Base-by-base conservation (phyloP, 179 eudicot species). In the Corrigiola litoralis region DNA sequence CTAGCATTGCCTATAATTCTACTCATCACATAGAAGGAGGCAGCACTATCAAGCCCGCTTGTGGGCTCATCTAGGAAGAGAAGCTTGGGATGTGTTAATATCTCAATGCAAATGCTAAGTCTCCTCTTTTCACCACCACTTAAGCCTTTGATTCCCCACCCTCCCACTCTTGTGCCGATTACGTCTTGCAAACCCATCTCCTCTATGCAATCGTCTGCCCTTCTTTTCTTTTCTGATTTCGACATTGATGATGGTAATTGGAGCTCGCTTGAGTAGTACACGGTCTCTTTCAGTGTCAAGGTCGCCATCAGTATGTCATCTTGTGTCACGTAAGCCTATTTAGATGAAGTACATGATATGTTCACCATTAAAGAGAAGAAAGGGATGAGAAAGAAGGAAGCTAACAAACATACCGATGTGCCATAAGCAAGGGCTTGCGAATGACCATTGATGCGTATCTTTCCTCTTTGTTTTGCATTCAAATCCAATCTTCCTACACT, bases 81-180 rank as follows among this genome's bases (percentile, higher is more conserved):
- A 18, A 84, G 82, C 34, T 72, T 79, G 0, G 92, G 87, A 18
- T 73, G 55, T 1, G 83, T 80, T 1, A 84, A 41, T 5, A 79
- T 70, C 45, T 82, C 92, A 6, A 84, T 66, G 59, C 89, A 87
- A 33, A 87, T 80, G 58, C 89, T 84, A 0, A 86, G 75, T 70
- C 92, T 70, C 37, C 89, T 71, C 75, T 77, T 87, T 58, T 87
- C 84, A 0, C 90, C 94, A 0, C 89, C 86, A 34, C 89, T 87
- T 0, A 87, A 55, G 1, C 89, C 94, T 44, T 77, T 73, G 16
- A 51, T 63, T 0, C 75, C 56, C 79, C 83, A 80, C 1, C 92
- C 92, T 56, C 92, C 89, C 0, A 84, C 74, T 34, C 78, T 76
- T 2, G 87, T 85, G 77, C 85, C 45, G 16, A 79, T 62, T 2